Evolutionary conservation across 2,329 filamentous ascomycete genomes (phyloP).

Genomic region (Moelleriella libera): DNA sequence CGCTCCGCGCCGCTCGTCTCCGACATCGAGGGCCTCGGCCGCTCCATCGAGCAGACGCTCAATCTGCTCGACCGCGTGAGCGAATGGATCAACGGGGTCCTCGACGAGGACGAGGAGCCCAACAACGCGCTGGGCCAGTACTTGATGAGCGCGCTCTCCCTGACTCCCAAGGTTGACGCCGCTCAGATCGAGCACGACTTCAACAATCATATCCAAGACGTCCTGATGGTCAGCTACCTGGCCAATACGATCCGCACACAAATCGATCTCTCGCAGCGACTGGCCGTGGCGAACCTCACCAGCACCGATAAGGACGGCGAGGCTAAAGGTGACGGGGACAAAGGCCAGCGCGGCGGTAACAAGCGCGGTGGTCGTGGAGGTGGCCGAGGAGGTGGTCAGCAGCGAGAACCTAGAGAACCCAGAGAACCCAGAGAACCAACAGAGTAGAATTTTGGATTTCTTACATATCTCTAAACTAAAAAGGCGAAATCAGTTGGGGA

Average conservation of each 20-base stretch:
- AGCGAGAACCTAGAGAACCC: constrained; percentile 25
- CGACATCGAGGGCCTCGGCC: constrained; percentile 81
- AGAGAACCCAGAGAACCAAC: too few species aligned
- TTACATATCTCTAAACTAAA: too few species aligned
- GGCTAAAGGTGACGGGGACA: constrained; percentile 29
- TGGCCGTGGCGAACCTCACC: constrained; percentile 63
- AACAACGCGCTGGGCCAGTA: constrained; percentile 89
- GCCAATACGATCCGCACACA: constrained; percentile 98
- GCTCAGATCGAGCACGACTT: constrained; percentile 92
- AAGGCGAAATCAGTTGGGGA: too few species aligned
- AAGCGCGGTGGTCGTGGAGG: constrained; percentile 38
- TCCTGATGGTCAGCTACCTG: constrained; percentile 93
- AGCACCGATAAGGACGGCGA: constrained; percentile 34
- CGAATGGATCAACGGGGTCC: constrained; percentile 82
- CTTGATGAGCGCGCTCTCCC: constrained; percentile 80
- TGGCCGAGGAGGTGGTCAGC: constrained; percentile 35
- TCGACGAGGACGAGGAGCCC: constrained; percentile 85
- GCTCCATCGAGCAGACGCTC: constrained; percentile 74
- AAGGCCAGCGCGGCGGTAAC: constrained; percentile 32
- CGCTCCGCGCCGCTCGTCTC: constrained; percentile 61
- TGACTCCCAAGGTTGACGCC: constrained; percentile 88
- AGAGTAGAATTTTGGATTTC: too few species aligned
- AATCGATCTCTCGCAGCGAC: constrained; percentile 91
- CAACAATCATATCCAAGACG: constrained; percentile 99
- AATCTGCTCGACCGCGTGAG: constrained; percentile 82